These are phyloP conservation scores for Eragrostis curvula DNA, from an alignment of 176 grass and related monocot species.

Conservation along the genomic window DNA sequence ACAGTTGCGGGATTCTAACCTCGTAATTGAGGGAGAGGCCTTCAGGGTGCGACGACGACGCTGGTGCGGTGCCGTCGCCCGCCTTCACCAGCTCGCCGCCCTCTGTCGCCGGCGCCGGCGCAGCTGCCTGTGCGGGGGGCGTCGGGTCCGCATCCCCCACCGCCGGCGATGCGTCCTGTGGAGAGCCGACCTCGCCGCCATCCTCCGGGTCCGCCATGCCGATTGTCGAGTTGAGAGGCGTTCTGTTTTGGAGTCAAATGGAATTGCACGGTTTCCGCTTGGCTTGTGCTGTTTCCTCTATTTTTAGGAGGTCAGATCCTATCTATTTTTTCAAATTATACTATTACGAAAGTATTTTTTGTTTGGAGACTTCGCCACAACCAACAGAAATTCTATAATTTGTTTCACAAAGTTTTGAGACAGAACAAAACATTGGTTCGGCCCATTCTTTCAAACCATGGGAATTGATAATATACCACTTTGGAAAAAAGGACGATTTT, in stretches of 20 bases:
- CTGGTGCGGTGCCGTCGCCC: slow-evolving; percentile 38
- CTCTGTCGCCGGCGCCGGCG: slow-evolving; percentile 8
- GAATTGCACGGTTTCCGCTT: background rate
- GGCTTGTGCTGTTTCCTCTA: background rate
- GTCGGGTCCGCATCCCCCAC: background rate
- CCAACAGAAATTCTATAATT: too few species aligned
- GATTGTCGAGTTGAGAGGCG: background rate
- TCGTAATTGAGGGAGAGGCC: slow-evolving; percentile 94
- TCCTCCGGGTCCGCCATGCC: slow-evolving; percentile 30
- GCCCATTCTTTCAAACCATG: too few species aligned
- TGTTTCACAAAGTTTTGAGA: too few species aligned
- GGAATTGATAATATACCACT: too few species aligned
- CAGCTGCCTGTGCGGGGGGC: background rate
- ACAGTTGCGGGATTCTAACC: slow-evolving; percentile 29
- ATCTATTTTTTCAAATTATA: background rate
- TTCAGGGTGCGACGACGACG: slow-evolving; percentile 52
- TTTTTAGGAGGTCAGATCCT: slow-evolving; percentile 22
- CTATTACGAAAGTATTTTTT: too few species aligned
- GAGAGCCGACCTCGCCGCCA: background rate
- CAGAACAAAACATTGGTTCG: too few species aligned
- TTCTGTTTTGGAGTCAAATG: slow-evolving; percentile 17
- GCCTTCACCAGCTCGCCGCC: slow-evolving; percentile 34
- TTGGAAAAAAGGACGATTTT: too few species aligned
- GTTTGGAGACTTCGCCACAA: too few species aligned
- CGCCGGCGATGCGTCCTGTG: background rate